These are phyloP conservation scores for Parastagonospora avenae DNA, from an alignment of 2,329 filamentous ascomycete species.

Conservation along the genomic window DNA sequence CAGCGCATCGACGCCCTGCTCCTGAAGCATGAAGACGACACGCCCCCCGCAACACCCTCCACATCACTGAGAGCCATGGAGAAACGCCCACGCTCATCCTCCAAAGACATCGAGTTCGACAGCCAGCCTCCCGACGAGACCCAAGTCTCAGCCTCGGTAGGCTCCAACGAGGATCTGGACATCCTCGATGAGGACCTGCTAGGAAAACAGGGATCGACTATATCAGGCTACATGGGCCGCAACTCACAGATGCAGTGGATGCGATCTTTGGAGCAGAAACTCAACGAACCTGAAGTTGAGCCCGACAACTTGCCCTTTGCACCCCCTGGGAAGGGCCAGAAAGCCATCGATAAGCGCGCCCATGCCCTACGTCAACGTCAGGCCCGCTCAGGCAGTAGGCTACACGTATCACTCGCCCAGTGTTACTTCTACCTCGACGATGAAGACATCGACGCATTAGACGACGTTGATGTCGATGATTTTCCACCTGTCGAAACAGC, in stretches of 20 bases:
- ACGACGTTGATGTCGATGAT: conserved; percentile 29
- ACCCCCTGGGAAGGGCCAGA: conserved; percentile 15
- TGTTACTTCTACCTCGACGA: conserved; percentile 44
- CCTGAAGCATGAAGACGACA: conserved; percentile 10
- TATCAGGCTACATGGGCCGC: conserved; percentile 40
- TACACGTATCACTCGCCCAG: conserved; percentile 20
- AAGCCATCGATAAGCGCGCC: conserved; percentile 15
- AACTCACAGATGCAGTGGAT: conserved; percentile 44
- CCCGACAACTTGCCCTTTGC: conserved; percentile 19
- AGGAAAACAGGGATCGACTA: conserved; percentile 27
- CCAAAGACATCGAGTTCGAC: conserved; percentile 4
- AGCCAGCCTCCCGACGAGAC: conserved; percentile 20
- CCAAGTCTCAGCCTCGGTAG: conserved; percentile 24
- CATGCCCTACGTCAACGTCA: conserved; percentile 25
- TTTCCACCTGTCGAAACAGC: conserved; percentile 40
- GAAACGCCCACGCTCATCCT: conserved; percentile 9
- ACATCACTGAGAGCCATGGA: neutral
- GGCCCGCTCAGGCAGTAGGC: conserved; percentile 6
- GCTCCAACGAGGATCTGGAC: conserved; percentile 37
- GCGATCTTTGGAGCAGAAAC: conserved; percentile 32
- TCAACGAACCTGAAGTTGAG: conserved; percentile 8
- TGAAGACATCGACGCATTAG: conserved; percentile 28
- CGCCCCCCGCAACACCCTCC: conserved; percentile 1
- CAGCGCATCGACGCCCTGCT: conserved; percentile 17
- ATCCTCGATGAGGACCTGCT: conserved; percentile 36